Conservation (phyloP, 2,329 filamentous ascomycete genomes). For the Aspergillus oerlinghausenensis region DNA sequence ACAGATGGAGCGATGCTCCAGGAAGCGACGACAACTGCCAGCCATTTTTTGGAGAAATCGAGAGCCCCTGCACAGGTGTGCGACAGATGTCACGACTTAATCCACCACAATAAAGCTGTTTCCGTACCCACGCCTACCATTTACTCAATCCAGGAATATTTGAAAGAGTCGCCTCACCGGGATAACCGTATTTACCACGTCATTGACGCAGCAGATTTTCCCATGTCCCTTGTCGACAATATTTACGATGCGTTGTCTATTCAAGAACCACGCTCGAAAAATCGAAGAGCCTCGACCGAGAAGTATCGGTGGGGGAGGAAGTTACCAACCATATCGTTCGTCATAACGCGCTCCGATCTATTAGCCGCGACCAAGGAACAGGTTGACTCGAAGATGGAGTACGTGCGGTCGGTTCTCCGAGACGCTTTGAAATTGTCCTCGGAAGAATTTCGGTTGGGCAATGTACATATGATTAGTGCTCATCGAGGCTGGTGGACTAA, state of each 20-base stretch:
- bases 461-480: conserved; percentile 80
- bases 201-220: conserved; percentile 92
- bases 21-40: conserved; percentile 16
- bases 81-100: conserved; percentile 77
- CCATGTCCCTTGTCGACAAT: conserved; percentile 81
- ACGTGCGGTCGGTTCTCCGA: conserved; percentile 70
- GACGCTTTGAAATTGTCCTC: conserved; percentile 67
- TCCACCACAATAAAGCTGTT: conserved; percentile 67
- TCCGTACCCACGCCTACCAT: conserved; percentile 78
- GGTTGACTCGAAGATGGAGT: conserved; percentile 82
- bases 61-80: conserved; percentile 51
- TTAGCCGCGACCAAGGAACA: conserved; percentile 78
- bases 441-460: conserved; percentile 73
- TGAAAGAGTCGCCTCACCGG: conserved; percentile 82
- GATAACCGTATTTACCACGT: conserved; percentile 95
- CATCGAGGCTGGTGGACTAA: conserved; percentile 88
- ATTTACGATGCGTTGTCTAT: conserved; percentile 67
- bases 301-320: conserved; percentile 64
- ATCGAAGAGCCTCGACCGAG: conserved; percentile 66
- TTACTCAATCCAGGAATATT: conserved; percentile 74
- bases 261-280: conserved; percentile 70
- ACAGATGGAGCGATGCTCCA: conserved; percentile 20
- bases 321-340: conserved; percentile 80
- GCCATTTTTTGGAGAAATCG: conserved; percentile 18
- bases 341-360: conserved; percentile 84